phyloP scores from a whole-genome alignment of 345 rosid genomes.

The Eutrema heterophyllum region DNA sequence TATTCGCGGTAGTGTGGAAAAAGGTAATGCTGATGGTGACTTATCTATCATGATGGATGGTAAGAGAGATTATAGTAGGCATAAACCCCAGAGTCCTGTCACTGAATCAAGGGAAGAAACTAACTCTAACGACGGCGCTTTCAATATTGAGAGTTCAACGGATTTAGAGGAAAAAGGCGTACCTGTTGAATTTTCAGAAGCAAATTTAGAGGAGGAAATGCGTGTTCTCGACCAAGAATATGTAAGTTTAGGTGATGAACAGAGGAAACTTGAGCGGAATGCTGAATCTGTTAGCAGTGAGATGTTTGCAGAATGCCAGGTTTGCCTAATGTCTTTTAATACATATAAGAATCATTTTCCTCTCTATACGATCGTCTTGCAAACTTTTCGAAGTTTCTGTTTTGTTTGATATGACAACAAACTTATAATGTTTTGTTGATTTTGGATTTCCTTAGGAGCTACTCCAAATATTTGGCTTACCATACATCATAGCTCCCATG shows the following conservation, averaged over 20 bases:
- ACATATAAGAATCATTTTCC: not conserved
- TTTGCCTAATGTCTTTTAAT: slow-evolving; percentile 20
- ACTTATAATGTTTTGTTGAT: not conserved
- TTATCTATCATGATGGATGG: not conserved
- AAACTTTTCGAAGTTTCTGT: not conserved
- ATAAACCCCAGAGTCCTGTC: slow-evolving; percentile 14
- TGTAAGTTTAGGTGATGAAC: slow-evolving; percentile 64
- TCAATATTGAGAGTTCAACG: slow-evolving; percentile 21
- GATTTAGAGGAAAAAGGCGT: slow-evolving; percentile 21
- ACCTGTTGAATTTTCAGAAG: slow-evolving; percentile 41
- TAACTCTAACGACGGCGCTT: slow-evolving; percentile 9
- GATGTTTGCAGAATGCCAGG: slow-evolving; percentile 97
- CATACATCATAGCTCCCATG: slow-evolving; percentile 95
- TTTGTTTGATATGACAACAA: not conserved
- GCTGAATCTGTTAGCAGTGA: slow-evolving; percentile 94
- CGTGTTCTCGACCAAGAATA: slow-evolving; percentile 50
- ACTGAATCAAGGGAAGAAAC: slow-evolving; percentile 25
- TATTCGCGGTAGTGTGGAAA: slow-evolving; percentile 12
- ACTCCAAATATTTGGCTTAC: slow-evolving; percentile 96
- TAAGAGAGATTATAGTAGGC: slow-evolving; percentile 7
- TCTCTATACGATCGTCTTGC: not conserved
- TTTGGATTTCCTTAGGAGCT: slow-evolving; percentile 56
- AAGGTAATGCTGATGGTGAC: slow-evolving; percentile 16
- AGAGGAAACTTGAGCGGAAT: slow-evolving; percentile 82
- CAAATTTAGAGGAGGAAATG: slow-evolving; percentile 72